Conservation (phyloP, 129 eudicot species). For the Flaveria bidentis region DNA sequence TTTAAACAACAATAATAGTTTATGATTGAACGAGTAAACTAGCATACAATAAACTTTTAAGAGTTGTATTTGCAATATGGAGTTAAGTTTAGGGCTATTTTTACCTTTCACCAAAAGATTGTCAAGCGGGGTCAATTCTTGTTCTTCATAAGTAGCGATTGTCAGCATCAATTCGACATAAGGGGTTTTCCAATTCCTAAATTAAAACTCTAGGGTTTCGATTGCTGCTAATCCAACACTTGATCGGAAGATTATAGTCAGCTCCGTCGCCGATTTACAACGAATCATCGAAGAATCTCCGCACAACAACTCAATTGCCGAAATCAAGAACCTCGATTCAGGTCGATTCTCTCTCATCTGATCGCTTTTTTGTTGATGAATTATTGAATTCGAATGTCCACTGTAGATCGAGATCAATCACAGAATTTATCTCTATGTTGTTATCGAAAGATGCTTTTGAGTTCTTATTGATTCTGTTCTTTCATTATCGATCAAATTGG, state of each 20-base stretch:
- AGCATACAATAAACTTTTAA: neutral
- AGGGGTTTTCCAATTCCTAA: slow-evolving; percentile 38
- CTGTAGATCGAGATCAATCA: slow-evolving; percentile 23
- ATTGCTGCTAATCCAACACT: slow-evolving; percentile 12
- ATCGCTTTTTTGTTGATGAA: slow-evolving; percentile 22
- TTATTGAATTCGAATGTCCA: slow-evolving; percentile 10
- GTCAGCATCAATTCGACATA: slow-evolving; percentile 2
- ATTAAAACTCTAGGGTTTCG: slow-evolving; percentile 40
- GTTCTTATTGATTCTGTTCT: slow-evolving; percentile 8
- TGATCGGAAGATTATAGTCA: slow-evolving; percentile 27
- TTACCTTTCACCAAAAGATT: slow-evolving; percentile 12
- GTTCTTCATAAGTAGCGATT: slow-evolving; percentile 38
- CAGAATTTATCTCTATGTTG: neutral
- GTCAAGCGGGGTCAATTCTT: slow-evolving; percentile 32
- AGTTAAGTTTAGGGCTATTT: slow-evolving; percentile 19
- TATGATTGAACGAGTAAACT: no score
- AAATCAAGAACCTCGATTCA: slow-evolving; percentile 35
- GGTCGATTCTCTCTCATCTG: slow-evolving; percentile 33
- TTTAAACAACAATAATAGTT: no score
- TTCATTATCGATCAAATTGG: slow-evolving; percentile 22
- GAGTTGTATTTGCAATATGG: slow-evolving; percentile 17
- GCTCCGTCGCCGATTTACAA: neutral
- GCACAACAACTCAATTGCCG: slow-evolving; percentile 19
- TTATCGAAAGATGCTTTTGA: slow-evolving; percentile 6
- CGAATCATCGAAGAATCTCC: slow-evolving; percentile 23